Conservation (phyloP, 305 asterid genomes). For the Solanum hybrid region DNA sequence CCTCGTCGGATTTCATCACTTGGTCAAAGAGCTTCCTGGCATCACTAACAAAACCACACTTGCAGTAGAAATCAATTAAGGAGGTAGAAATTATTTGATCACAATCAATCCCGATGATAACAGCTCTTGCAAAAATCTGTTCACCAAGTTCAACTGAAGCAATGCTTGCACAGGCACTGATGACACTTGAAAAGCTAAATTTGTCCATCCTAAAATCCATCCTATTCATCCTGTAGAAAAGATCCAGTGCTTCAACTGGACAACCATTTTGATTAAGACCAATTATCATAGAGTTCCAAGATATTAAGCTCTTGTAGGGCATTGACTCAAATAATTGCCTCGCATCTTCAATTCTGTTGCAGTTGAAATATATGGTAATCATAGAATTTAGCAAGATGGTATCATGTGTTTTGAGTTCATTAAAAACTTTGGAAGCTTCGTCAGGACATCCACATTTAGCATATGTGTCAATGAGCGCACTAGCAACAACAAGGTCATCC, state of each 20-base stretch:
- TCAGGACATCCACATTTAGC: conserved; percentile 51
- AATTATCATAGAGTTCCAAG: conserved; percentile 87
- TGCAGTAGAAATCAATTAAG: conserved; percentile 67
- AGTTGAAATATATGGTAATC: conserved; percentile 56
- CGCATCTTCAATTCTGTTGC: conserved; percentile 65
- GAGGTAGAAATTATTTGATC: conserved; percentile 58
- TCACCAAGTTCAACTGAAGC: conserved; percentile 63
- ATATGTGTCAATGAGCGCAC: conserved; percentile 61
- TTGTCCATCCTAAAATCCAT: conserved; percentile 38
- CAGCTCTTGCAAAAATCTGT: conserved; percentile 65
- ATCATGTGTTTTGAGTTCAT: conserved; percentile 49
- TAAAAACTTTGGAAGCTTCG: conserved; percentile 48
- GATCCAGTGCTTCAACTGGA: conserved; percentile 54
- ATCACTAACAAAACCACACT: conserved; percentile 49
- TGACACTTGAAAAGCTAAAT: conserved; percentile 51
- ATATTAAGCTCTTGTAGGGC: conserved; percentile 55
- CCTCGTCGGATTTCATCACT: conserved; percentile 41
- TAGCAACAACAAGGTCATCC: conserved; percentile 53
- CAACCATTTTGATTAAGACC: conserved; percentile 71
- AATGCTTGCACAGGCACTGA: conserved; percentile 76
- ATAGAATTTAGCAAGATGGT: conserved; percentile 63
- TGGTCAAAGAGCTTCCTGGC: conserved; percentile 50
- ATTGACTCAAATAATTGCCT: conserved; percentile 40
- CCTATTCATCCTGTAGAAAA: conserved; percentile 57
- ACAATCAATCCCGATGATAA: conserved; percentile 44